phyloP scores from a whole-genome alignment of 2,329 filamentous ascomycete genomes.

The Epichloe sylvatica region DNA sequence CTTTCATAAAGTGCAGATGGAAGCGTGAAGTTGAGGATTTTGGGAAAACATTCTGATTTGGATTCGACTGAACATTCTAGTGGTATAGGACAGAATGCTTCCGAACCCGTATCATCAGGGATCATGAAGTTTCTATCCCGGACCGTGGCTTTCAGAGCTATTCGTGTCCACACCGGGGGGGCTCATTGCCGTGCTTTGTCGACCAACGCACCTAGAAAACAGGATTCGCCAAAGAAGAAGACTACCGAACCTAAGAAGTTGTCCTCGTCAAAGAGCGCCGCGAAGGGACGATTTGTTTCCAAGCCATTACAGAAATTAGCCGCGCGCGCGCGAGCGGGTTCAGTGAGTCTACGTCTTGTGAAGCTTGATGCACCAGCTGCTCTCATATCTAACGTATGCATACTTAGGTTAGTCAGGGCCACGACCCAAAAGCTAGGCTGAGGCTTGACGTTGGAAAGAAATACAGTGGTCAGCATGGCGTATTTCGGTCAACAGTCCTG shows the following conservation, averaged over 20 bases:
- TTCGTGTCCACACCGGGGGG: slow-evolving; percentile 6
- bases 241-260: background rate
- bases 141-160: slow-evolving; percentile 13
- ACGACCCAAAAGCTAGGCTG: slow-evolving; percentile 21
- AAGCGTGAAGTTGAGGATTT: background rate
- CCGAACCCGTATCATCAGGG: background rate
- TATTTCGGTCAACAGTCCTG: slow-evolving; percentile 22
- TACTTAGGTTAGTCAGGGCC: slow-evolving; percentile 18
- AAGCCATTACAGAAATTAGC: slow-evolving; percentile 3
- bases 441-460: slow-evolving; percentile 13
- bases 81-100: slow-evolving; percentile 5
- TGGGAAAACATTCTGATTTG: background rate
- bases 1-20: background rate
- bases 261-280: background rate
- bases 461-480: slow-evolving; percentile 16
- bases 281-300: background rate
- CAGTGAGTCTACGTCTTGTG: slow-evolving; percentile 11
- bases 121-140: slow-evolving; percentile 19
- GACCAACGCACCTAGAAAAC: slow-evolving; percentile 10
- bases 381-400: background rate
- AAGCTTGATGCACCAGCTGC: background rate
- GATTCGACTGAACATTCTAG: too few species aligned
- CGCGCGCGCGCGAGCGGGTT: slow-evolving; percentile 10
- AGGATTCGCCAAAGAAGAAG: background rate
- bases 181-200: slow-evolving; percentile 12